Evolutionary conservation across 1,139 yeast genomes (phyloP), one percentile per base, ranked within the genome.

Genomic region (Geotrichum australiense): DNA sequence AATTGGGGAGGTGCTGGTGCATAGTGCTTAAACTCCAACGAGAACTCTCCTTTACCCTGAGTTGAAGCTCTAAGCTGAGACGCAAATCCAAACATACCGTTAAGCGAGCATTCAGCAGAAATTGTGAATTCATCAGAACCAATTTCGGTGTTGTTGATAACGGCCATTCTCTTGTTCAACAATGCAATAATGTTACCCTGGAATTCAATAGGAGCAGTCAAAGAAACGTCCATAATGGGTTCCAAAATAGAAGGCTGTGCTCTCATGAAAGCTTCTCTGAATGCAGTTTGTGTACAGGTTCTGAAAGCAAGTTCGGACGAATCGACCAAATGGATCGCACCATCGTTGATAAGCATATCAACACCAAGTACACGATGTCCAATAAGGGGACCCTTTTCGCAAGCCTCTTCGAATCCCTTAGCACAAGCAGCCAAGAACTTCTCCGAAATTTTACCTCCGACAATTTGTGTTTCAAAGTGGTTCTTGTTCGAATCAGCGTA

Each of bases 41-140:
- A 77, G 62, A 93, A 93, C 66, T 93, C 98, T 56, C 98, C 98
- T 65, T 93, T 93, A 65, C 99, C 99, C 67, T 93, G 98, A 19
- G 98, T 91, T 49, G 85, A 81, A 28, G 98, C 97, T 70, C 99
- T 82, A 62, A 93, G 73, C 20, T 86, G 78, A 11, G 97, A 85
- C 10, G 97, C 95, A 63, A 91, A 86, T 18, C 98, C 98, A 63
- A 93, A 93, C 87, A 93, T 79, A 48, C 86, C 75, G 70, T 87
- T 87, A 65, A 93, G 77, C 11, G 98, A 82, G 68, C 97, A 89
- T 63, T 91, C 97, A 25, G 97, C 94, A 46, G 77, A 76, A 48
- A 91, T 78, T 11, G 94, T 85, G 66, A 93, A 91, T 63, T 93
- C 99, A 54, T 93, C 98, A 43, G 82, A 80, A 25, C 91, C 93